A percentile compares a stretch with the other conserved stretches of the same genome.
Conservation (phyloP, 305 asterid genomes). For the Ruellia speciosa region DNA sequence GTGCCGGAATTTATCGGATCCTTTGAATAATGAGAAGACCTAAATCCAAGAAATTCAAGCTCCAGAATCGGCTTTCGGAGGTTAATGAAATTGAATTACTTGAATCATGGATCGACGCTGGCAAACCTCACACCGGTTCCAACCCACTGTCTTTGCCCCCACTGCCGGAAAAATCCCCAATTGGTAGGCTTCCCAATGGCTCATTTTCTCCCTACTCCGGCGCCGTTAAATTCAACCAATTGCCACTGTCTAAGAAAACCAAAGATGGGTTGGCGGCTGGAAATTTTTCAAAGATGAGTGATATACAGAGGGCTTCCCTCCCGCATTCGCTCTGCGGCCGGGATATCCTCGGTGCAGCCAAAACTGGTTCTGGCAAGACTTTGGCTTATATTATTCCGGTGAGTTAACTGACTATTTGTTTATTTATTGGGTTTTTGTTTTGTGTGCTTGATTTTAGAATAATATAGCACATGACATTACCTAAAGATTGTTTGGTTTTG, state of each 20-base stretch:
- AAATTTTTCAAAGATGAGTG: conserved; percentile 58
- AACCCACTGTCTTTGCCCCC: conserved; percentile 68
- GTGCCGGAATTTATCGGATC: not conserved
- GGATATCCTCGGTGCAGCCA: conserved; percentile 95
- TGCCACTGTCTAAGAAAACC: conserved; percentile 78
- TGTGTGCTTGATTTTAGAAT: not conserved
- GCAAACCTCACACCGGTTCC: conserved; percentile 67
- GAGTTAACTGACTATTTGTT: conserved; percentile 16
- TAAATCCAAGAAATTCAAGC: conserved; percentile 43
- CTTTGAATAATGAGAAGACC: conserved; percentile 34
- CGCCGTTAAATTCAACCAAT: conserved; percentile 54
- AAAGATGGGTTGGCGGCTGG: conserved; percentile 57
- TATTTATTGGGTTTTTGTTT: not conserved
- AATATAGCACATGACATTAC: no score
- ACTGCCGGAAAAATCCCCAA: conserved; percentile 40
- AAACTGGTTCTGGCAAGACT: conserved; percentile 96
- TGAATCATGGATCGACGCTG: conserved; percentile 62
- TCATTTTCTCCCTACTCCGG: conserved; percentile 68
- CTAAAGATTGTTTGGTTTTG: no score
- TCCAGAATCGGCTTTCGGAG: conserved; percentile 49
- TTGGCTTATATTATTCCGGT: conserved; percentile 85
- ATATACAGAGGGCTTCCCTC: conserved; percentile 83
- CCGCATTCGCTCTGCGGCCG: conserved; percentile 90
- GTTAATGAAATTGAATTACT: conserved; percentile 63
- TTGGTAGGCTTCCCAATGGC: conserved; percentile 56